Conservation (phyloP, 768 basidiomycete species). For the Amylocystis lapponica region DNA sequence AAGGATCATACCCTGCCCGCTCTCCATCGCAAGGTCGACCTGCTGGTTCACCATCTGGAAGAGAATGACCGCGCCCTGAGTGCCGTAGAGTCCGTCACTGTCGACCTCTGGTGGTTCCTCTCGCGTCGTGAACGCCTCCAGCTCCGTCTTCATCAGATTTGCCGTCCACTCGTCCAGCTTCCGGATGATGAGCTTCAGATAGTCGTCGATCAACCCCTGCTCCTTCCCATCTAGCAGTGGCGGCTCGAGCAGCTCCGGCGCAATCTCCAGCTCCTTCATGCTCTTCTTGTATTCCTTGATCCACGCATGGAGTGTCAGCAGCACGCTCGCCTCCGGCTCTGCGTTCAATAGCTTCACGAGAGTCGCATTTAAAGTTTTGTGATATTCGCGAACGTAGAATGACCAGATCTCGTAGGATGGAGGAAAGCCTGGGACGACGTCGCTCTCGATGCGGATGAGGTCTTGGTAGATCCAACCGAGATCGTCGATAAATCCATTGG, state of each 20-base stretch:
- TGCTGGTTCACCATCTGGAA: slow-evolving; percentile 99
- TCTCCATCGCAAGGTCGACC: slow-evolving; percentile 90
- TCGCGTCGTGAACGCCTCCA: slow-evolving; percentile 76
- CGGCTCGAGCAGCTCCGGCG: slow-evolving; percentile 78
- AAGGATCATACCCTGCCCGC: slow-evolving; percentile 90
- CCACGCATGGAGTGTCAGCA: slow-evolving; percentile 87
- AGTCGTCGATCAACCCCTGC: slow-evolving; percentile 90
- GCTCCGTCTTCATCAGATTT: slow-evolving; percentile 90
- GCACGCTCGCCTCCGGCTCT: slow-evolving; percentile 81
- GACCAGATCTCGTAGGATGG: slow-evolving; percentile 86
- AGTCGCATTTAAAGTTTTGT: slow-evolving; percentile 72
- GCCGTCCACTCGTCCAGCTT: slow-evolving; percentile 97
- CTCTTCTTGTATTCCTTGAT: slow-evolving; percentile 92
- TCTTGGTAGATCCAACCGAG: slow-evolving; percentile 94
- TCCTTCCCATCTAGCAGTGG: slow-evolving; percentile 94
- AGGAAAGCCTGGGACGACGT: slow-evolving; percentile 89
- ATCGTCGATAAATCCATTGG: slow-evolving; percentile 67
- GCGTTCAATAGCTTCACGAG: slow-evolving; percentile 65
- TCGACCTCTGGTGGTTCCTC: slow-evolving; percentile 85
- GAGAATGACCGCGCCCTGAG: slow-evolving; percentile 85
- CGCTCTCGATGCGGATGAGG: slow-evolving; percentile 85
- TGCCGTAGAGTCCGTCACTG: slow-evolving; percentile 84
- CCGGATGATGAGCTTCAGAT: slow-evolving; percentile 85
- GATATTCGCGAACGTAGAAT: slow-evolving; percentile 82
- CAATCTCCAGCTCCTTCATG: slow-evolving; percentile 90